Conservation (phyloP, 2,329 filamentous ascomycete genomes). For the Aulographum hederae region DNA sequence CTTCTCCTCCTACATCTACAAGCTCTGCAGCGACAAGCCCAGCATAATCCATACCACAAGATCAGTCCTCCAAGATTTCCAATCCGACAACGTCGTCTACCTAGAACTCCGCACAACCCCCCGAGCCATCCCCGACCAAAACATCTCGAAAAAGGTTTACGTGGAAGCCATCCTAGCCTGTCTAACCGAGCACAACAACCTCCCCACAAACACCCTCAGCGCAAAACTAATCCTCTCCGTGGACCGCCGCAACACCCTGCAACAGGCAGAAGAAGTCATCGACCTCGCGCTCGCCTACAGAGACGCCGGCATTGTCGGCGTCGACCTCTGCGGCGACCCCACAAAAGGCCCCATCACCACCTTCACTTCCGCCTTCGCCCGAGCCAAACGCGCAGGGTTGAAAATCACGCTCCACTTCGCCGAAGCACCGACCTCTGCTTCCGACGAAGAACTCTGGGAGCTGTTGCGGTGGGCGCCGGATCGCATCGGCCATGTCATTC, state of each 20-base stretch:
- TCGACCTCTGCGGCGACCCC: conserved; percentile 69
- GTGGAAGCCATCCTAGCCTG: conserved; percentile 45
- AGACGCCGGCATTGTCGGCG: conserved; percentile 42
- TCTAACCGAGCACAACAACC: conserved; percentile 34
- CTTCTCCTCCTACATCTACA: conserved; percentile 66
- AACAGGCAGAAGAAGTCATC: conserved; percentile 45
- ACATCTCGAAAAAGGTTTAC: conserved; percentile 44
- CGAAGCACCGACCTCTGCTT: conserved; percentile 41
- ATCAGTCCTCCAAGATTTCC: conserved; percentile 38
- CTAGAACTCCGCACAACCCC: conserved; percentile 70
- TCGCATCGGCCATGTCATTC: conserved; percentile 62
- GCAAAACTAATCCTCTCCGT: conserved; percentile 55
- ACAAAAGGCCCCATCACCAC: conserved; percentile 39
- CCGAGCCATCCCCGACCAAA: conserved; percentile 35
- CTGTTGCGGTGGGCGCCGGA: conserved; percentile 49
- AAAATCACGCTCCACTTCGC: conserved; percentile 63
- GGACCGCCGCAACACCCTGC: conserved; percentile 43
- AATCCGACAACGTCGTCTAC: conserved; percentile 54
- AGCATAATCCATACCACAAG: conserved; percentile 35
- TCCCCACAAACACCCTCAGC: conserved; percentile 26
- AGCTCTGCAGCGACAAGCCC: conserved; percentile 44
- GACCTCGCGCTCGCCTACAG: conserved; percentile 40
- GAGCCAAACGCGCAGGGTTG: conserved; percentile 37
- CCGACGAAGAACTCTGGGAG: conserved; percentile 40
- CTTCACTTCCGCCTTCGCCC: conserved; percentile 40